Conservation (phyloP, 441 rosid genomes). For the Viola pubescens region DNA sequence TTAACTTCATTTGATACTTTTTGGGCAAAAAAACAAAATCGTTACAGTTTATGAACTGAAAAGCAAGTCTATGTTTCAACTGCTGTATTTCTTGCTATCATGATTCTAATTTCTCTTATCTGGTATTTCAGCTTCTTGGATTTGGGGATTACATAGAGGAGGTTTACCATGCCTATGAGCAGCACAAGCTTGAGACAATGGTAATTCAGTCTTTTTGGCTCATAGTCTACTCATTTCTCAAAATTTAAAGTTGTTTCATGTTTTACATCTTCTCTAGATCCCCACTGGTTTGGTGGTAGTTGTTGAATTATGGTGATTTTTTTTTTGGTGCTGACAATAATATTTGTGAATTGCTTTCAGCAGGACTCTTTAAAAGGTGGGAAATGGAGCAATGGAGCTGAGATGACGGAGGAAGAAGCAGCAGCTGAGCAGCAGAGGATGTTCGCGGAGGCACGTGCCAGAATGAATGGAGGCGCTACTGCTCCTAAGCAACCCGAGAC, state of each 20-base stretch:
- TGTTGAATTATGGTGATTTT: too few species aligned
- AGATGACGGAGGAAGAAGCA: slow-evolving; percentile 96
- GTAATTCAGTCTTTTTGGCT: slow-evolving; percentile 27
- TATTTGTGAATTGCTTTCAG: slow-evolving; percentile 27
- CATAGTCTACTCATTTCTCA: too few species aligned
- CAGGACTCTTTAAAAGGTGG: slow-evolving; percentile 88
- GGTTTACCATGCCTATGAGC: slow-evolving; percentile 94
- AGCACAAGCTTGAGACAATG: slow-evolving; percentile 88
- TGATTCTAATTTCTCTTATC: neutral
- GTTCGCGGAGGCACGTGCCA: slow-evolving; percentile 98
- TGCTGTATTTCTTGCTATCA: too few species aligned
- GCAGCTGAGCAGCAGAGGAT: slow-evolving; percentile 96
- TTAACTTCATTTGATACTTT: too few species aligned
- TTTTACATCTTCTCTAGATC: too few species aligned
- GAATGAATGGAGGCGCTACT: slow-evolving; percentile 75
- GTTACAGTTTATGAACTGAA: too few species aligned
- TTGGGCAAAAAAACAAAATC: too few species aligned
- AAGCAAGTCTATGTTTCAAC: too few species aligned
- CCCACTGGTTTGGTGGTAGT: too few species aligned
- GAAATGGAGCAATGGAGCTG: slow-evolving; percentile 79
- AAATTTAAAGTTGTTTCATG: too few species aligned
- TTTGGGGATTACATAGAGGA: slow-evolving; percentile 93
- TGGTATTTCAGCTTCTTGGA: slow-evolving; percentile 70
- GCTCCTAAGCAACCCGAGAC: slow-evolving; percentile 67
- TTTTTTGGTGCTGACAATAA: too few species aligned